Base-by-base conservation (phyloP, 2,329 filamentous ascomycete genomes). In the Magnaporthiopsis incrustans region DNA sequence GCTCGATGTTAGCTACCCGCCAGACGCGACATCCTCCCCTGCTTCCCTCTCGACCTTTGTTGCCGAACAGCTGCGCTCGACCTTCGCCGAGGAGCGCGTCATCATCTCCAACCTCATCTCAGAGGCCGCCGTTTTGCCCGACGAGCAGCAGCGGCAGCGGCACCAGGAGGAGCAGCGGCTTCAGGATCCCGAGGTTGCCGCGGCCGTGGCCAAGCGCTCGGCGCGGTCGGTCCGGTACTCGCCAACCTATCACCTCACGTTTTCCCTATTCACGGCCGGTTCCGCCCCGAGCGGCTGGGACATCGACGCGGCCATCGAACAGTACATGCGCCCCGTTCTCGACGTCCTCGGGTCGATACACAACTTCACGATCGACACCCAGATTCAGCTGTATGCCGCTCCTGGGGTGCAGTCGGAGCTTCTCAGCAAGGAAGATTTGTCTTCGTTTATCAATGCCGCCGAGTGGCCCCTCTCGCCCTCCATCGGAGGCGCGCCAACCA, bases 401-500 rank as follows among this genome's bases (percentile, higher is more conserved):
- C 84, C 86, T 0, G 84, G 86, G n/a, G 83, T 85, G 1, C 82
- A 85, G 70, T 81, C 82, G 22, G 78, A 87, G 30, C 82, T 89
- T 0, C 78, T 99, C 50, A 87, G 85, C 70, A 93, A 92, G 73
- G 90, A 96, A 69, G 92, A 97, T 70, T 82, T 99, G 1, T 92
- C 91, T 53, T 93, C 91, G 1, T 99, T 99, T 72, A 92, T 99
- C 76, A 99, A 99, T 71, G 93, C 94, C 2, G 95, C 95, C 2
- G 95, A 99, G 77, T 99, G 95, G 95, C 95, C 95, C 0, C 78
- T 99, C 3, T 96, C 90, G 67, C 94, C 94, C 0, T 97, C 92
- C 64, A 98, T 99, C 69, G 95, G 93, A 57, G 87, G 86, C 25
- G 94, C 94, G 0, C 95, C 95, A 1, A 99, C 95, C 0, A 88